Conservation (phyloP, 768 basidiomycete species). For the Leccinum olivaceopallidum region DNA sequence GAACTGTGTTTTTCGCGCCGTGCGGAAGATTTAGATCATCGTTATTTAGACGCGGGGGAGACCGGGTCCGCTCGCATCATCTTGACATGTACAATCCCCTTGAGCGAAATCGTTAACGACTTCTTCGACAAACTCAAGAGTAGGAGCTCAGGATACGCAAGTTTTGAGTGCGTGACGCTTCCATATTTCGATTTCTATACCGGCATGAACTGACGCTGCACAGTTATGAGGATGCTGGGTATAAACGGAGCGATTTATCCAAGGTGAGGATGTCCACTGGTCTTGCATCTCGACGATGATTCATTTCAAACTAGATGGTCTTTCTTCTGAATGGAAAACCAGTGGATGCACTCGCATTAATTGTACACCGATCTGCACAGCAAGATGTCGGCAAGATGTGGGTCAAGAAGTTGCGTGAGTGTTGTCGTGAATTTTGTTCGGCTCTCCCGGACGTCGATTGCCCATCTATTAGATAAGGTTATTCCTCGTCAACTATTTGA, state of each 20-base stretch:
- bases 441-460: neutral
- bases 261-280: constrained; percentile 54
- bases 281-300: neutral
- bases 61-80: constrained; percentile 60
- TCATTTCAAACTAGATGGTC: constrained; percentile 59
- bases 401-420: constrained; percentile 90
- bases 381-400: constrained; percentile 75
- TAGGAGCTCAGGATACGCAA: constrained; percentile 87
- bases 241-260: constrained; percentile 73
- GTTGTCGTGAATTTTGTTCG: neutral
- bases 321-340: constrained; percentile 88
- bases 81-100: constrained; percentile 79
- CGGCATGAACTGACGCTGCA: constrained; percentile 7
- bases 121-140: constrained; percentile 97
- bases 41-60: constrained; percentile 69
- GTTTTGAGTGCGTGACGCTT: constrained; percentile 71
- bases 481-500: constrained; percentile 93
- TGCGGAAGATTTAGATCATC: constrained; percentile 80
- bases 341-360: constrained; percentile 90
- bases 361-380: constrained; percentile 82
- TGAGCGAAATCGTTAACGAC: constrained; percentile 91
- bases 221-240: constrained; percentile 95
- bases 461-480: constrained; percentile 70
- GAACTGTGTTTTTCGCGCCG: constrained; percentile 86
- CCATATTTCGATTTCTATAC: neutral